Evolutionary conservation across 106 monocot genomes (phyloP).

Genomic region (Agapanthus africanus): DNA sequence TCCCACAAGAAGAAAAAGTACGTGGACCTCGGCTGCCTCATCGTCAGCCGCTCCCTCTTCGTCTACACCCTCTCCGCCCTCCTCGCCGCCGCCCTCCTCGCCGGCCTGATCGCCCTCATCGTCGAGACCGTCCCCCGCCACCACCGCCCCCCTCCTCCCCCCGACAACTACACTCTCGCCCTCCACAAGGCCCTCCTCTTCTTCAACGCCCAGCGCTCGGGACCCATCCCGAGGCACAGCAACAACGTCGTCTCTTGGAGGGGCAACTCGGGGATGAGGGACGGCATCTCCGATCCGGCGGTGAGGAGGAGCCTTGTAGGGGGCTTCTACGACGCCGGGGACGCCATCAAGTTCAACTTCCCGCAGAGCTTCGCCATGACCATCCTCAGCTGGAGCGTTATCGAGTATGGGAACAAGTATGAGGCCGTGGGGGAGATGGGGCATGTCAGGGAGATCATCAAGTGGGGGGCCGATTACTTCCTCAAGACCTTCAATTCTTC

Average conservation of each 20-base stretch:
- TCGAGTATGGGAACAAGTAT: slow-evolving; percentile 87
- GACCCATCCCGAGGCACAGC: slow-evolving; percentile 72
- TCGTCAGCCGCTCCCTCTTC: slow-evolving; percentile 77
- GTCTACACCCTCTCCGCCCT: slow-evolving; percentile 50
- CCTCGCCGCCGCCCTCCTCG: slow-evolving; percentile 46
- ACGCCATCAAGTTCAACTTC: slow-evolving; percentile 91
- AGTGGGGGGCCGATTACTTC: slow-evolving; percentile 81
- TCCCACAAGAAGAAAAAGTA: slow-evolving; percentile 93
- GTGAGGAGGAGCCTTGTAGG: slow-evolving; percentile 52
- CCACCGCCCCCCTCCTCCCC: slow-evolving; percentile 62
- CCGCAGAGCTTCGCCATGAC: slow-evolving; percentile 80
- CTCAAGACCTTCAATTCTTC: slow-evolving; percentile 85
- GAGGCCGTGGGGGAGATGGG: slow-evolving; percentile 65
- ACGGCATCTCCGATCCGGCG: slow-evolving; percentile 54
- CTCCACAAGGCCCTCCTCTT: slow-evolving; percentile 96
- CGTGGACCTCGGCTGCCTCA: slow-evolving; percentile 88
- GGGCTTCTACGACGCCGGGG: slow-evolving; percentile 82
- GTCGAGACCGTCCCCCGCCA: slow-evolving; percentile 50
- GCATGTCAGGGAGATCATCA: slow-evolving; percentile 75
- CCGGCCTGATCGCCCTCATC: slow-evolving; percentile 57
- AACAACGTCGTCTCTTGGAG: slow-evolving; percentile 85
- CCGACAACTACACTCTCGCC: slow-evolving; percentile 82
- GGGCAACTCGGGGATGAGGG: slow-evolving; percentile 88
- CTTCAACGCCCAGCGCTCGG: slow-evolving; percentile 97
- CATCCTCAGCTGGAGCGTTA: slow-evolving; percentile 91